phyloP scores from a whole-genome alignment of 2,329 filamentous ascomycete genomes.

The Pleoardoris graminearum region DNA sequence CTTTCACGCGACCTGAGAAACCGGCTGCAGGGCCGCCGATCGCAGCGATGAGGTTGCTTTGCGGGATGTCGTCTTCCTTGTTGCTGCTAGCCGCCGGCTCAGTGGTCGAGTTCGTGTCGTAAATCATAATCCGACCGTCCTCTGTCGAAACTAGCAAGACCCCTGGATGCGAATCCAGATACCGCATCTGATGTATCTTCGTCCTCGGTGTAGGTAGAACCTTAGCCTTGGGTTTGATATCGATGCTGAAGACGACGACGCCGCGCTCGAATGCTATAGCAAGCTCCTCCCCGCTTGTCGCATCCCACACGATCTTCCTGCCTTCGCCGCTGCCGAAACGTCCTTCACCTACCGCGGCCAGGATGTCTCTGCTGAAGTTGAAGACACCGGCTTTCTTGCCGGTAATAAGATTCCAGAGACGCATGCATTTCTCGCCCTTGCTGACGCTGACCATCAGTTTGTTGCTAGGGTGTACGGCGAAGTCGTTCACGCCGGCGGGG shows the following conservation, averaged over 20 bases:
- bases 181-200: constrained; percentile 82
- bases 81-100: constrained; percentile 33
- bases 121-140: constrained; percentile 85
- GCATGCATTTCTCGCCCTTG: constrained; percentile 86
- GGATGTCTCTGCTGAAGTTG: constrained; percentile 74
- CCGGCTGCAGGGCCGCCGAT: constrained; percentile 74
- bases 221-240: constrained; percentile 78
- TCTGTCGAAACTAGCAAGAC: constrained; percentile 82
- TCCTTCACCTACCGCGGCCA: constrained; percentile 75
- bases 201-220: constrained; percentile 68
- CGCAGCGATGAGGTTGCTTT: constrained; percentile 66
- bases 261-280: constrained; percentile 88
- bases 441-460: constrained; percentile 95
- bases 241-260: constrained; percentile 81
- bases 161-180: constrained; percentile 62
- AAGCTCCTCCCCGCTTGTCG: constrained; percentile 79
- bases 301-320: constrained; percentile 78
- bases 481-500: constrained; percentile 89
- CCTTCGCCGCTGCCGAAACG: constrained; percentile 81
- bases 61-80: constrained; percentile 59
- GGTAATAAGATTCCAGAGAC: constrained; percentile 94
- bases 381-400: constrained; percentile 93
- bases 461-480: constrained; percentile 93
- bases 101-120: constrained; percentile 65
- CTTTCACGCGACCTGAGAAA: constrained; percentile 77